Conservation (phyloP, 139 green algal genomes). For the Closterium sp. region DNA sequence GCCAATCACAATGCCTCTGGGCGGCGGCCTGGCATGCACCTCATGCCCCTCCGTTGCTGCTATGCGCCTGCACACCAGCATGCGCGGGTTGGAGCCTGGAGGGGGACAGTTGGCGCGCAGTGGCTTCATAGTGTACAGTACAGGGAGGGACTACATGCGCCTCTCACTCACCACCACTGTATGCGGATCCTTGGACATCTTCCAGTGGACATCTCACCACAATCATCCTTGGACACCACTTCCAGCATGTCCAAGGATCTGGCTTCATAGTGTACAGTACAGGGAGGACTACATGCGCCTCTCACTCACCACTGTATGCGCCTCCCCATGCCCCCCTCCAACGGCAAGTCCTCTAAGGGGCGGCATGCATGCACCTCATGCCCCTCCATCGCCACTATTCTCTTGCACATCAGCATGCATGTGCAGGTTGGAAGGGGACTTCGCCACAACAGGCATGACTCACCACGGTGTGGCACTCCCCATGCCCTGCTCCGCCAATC, state of each 20-base stretch:
- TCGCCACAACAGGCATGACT: conserved; percentile 55
- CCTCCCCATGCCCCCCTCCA: neutral
- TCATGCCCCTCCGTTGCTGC: conserved; percentile 52
- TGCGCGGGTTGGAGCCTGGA: conserved; percentile 60
- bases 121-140: too few species aligned
- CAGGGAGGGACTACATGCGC: neutral
- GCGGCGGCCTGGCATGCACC: neutral
- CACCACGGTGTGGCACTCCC: too few species aligned
- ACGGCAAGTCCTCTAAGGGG: too few species aligned
- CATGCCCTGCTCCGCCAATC: too few species aligned
- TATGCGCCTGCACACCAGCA: conserved; percentile 74
- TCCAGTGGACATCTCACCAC: too few species aligned
- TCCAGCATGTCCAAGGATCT: too few species aligned
- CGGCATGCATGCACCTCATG: neutral
- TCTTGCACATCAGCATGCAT: conserved; percentile 72
- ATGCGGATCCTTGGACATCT: too few species aligned
- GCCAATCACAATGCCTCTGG: too few species aligned
- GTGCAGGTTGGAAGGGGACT: conserved; percentile 63
- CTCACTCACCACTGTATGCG: neutral
- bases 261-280: too few species aligned
- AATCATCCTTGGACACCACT: too few species aligned
- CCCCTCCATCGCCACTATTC: conserved; percentile 67
- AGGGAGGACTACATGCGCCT: neutral
- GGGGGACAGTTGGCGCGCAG: neutral
- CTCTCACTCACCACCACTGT: neutral